Conservation (phyloP, 306 rosid species). For the Citrullus mucosospermus region DNA sequence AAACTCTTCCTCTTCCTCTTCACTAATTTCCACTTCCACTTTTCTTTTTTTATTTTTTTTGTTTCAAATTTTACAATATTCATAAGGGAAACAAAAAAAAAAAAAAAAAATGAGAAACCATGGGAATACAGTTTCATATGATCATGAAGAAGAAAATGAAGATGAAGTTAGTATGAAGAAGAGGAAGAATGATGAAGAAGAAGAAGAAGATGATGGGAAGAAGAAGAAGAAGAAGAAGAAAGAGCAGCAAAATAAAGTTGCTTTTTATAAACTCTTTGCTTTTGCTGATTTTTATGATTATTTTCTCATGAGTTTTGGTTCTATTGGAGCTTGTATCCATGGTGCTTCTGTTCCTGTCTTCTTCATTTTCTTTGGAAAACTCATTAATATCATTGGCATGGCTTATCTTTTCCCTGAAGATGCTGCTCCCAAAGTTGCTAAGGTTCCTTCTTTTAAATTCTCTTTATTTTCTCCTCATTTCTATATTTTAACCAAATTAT, state of each 20-base stretch:
- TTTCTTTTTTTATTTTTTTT: not conserved
- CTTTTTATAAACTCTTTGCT: constrained; percentile 48
- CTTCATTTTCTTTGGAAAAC: constrained; percentile 80
- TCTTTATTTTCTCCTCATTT: too few species aligned
- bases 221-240: constrained; percentile 11
- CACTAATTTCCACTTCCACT: not conserved
- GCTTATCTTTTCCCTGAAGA: constrained; percentile 82
- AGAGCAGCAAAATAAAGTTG: constrained; percentile 24
- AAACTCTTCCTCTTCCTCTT: not conserved
- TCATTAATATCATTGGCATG: constrained; percentile 78
- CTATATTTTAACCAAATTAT: too few species aligned
- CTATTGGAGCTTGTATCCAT: constrained; percentile 74
- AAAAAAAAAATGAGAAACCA: not conserved
- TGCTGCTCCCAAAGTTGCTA: constrained; percentile 88
- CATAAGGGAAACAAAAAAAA: too few species aligned
- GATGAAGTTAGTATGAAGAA: not conserved
- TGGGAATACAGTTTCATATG: constrained; percentile 3
- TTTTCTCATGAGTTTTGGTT: constrained; percentile 56
- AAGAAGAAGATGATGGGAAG: not conserved
- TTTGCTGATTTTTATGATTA: constrained; percentile 77
- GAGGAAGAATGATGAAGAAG: not conserved
- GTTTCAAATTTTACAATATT: not conserved
- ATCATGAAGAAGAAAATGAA: not conserved
- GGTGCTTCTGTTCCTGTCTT: constrained; percentile 95
- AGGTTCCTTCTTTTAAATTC: constrained; percentile 16